Percentiles rank a stretch among this genome's conserved stretches.
Conservation (phyloP, 805 yeast genomes). For the Wickerhamomyces bovis region DNA sequence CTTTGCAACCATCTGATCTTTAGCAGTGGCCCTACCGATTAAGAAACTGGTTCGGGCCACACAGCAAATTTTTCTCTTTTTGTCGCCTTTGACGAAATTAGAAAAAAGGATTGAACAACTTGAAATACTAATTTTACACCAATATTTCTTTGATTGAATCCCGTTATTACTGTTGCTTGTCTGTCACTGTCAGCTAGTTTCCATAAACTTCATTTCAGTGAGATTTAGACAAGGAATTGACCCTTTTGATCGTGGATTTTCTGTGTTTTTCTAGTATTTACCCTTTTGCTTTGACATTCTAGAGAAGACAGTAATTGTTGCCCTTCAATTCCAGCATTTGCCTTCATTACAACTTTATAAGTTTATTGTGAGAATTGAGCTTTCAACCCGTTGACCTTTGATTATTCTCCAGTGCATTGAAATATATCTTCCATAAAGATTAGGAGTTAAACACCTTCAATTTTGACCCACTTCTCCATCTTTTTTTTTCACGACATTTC, state of each 20-base stretch:
- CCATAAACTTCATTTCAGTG: neutral
- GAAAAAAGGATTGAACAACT: neutral
- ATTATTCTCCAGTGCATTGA: too few relatives aligned
- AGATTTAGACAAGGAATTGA: neutral
- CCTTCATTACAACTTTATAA: neutral
- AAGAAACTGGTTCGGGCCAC: neutral
- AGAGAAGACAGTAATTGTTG: too few relatives aligned
- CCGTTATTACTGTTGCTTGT: neutral
- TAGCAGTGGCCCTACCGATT: neutral
- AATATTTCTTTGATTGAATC: neutral
- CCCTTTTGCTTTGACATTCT: neutral
- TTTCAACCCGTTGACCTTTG: too few relatives aligned
- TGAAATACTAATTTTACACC: neutral
- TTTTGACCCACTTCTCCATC: neutral
- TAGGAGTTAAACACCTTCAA: too few relatives aligned
- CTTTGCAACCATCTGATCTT: too few relatives aligned
- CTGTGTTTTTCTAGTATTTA: neutral
- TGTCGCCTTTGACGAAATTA: neutral
- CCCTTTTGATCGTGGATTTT: neutral
- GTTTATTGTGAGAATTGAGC: too few relatives aligned
- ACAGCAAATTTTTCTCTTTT: neutral
- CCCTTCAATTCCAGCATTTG: neutral
- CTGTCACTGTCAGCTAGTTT: neutral
- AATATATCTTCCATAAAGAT: too few relatives aligned
- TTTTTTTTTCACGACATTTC: too few relatives aligned